A percentile compares a stretch with the other conserved stretches of the same genome.
These are phyloP conservation scores for Mucor piriformis DNA, from an alignment of 371 early-diverging fungal genomes.

Conservation along the genomic window DNA sequence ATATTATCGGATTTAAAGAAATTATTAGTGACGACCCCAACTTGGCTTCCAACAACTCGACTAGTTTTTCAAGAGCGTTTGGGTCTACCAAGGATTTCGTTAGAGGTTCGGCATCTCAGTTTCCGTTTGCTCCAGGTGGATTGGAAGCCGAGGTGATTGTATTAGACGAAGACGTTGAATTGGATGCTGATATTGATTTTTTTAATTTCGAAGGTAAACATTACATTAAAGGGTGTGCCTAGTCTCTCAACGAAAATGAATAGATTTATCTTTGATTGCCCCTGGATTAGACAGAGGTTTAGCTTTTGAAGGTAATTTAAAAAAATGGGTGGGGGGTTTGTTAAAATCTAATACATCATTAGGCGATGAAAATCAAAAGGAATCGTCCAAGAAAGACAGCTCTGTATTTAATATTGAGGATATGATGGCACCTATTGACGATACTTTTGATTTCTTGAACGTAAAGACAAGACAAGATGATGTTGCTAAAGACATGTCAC, in stretches of 20 bases:
- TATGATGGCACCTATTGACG: constrained; percentile 43
- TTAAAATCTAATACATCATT: not conserved
- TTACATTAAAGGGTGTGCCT: not conserved
- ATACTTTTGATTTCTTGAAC: constrained; percentile 51
- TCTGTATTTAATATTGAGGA: constrained; percentile 62
- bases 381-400: constrained; percentile 16
- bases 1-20: constrained; percentile 55
- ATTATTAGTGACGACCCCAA: constrained; percentile 37
- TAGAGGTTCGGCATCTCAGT: constrained; percentile 69
- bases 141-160: constrained; percentile 47
- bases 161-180: no score
- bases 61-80: constrained; percentile 74
- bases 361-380: constrained; percentile 11
- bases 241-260: not conserved
- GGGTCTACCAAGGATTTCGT: constrained; percentile 69
- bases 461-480: constrained; percentile 28
- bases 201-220: constrained; percentile 34
- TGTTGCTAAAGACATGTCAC: constrained; percentile 5
- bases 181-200: constrained; percentile 38
- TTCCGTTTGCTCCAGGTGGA: constrained; percentile 86
- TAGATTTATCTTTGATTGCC: constrained; percentile 39
- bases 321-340: not conserved
- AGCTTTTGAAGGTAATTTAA: constrained; percentile 37
- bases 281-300: constrained; percentile 73
- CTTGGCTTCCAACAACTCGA: constrained; percentile 71